These are phyloP conservation scores for Monocercomonoides exilis DNA, from an alignment of 78 protist genomes.

Conservation along the genomic window DNA sequence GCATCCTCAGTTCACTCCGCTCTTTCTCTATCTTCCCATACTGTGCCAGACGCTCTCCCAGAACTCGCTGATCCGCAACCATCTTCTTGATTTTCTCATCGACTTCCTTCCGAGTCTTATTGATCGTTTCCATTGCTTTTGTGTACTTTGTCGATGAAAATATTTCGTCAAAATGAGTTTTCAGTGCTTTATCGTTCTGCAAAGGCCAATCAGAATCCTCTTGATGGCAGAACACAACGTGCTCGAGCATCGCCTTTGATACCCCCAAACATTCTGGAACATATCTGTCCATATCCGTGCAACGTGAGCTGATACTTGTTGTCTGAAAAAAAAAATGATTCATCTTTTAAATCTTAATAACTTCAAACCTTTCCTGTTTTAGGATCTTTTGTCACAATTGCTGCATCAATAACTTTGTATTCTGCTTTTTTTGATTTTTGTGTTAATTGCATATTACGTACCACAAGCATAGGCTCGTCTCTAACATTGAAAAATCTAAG, in stretches of 20 bases:
- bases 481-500: slow-evolving; percentile 45
- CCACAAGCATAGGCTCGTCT: slow-evolving; percentile 12
- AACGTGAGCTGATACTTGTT: slow-evolving; percentile 20
- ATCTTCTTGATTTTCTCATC: neutral
- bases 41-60: neutral
- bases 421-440: slow-evolving; percentile 26
- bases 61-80: neutral
- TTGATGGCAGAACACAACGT: slow-evolving; percentile 97
- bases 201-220: slow-evolving; percentile 95
- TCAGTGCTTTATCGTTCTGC: slow-evolving; percentile 51
- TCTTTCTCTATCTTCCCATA: neutral
- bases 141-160: slow-evolving; percentile 69
- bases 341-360: neutral
- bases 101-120: neutral
- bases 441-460: slow-evolving; percentile 32
- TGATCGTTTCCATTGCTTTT: slow-evolving; percentile 40
- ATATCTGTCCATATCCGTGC: slow-evolving; percentile 61
- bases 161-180: slow-evolving; percentile 87
- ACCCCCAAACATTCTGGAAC: slow-evolving; percentile 79
- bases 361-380: neutral
- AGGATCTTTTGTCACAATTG: slow-evolving; percentile 29
- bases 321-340: neutral
- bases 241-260: slow-evolving; percentile 74
- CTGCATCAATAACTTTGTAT: slow-evolving; percentile 35
- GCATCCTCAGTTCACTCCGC: neutral